Evolutionary conservation across 164 flowering plant species (phyloP).

Genomic region (Amborella trichopoda): DNA sequence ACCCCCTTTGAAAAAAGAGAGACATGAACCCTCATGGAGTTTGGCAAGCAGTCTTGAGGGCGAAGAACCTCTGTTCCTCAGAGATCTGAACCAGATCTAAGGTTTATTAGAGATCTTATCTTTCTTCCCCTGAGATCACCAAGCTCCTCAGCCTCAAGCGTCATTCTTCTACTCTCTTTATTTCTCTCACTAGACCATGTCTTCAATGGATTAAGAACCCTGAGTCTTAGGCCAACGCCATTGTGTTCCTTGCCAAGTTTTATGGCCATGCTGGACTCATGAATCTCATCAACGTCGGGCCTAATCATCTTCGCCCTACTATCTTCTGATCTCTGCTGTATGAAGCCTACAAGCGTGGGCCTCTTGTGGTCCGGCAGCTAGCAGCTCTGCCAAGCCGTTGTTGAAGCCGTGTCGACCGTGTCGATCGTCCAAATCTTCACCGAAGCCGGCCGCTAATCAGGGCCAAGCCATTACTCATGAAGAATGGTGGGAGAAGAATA

Average conservation of each 20-base stretch:
- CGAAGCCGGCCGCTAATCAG: constrained; percentile 33
- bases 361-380: constrained; percentile 64
- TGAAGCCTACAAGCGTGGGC: constrained; percentile 87
- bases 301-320: constrained; percentile 79
- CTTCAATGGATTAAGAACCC: constrained; percentile 78
- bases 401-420: constrained; percentile 56
- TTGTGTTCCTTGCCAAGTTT: constrained; percentile 94
- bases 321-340: constrained; percentile 62
- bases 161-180: too few relatives aligned
- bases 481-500: too few relatives aligned
- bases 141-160: too few relatives aligned
- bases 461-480: too few relatives aligned
- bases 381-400: constrained; percentile 64
- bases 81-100: too few relatives aligned
- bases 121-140: too few relatives aligned
- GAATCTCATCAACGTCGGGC: constrained; percentile 90
- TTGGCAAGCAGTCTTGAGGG: too few relatives aligned
- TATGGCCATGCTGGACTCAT: constrained; percentile 96
- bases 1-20: too few relatives aligned
- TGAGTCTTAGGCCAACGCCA: constrained; percentile 90
- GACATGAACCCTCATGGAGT: too few relatives aligned
- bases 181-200: constrained; percentile 78
- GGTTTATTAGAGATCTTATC: too few relatives aligned
- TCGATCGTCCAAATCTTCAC: constrained; percentile 32
- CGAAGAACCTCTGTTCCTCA: too few relatives aligned